These are phyloP conservation scores for Populus euphratica DNA, from an alignment of 345 rosid genomes.

Conservation along the genomic window DNA sequence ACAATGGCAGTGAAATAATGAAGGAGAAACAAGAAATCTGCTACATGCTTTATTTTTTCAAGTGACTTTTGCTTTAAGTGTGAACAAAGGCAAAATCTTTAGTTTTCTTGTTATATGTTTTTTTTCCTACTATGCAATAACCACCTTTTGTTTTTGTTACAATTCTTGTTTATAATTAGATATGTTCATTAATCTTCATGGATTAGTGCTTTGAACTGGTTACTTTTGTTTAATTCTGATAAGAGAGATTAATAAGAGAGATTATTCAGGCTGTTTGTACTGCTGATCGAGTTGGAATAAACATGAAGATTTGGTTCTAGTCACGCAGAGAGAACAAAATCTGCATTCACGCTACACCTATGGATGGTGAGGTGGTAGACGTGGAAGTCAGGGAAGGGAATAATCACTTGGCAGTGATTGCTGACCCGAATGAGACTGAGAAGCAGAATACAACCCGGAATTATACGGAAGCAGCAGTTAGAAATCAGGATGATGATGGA, in stretches of 20 bases:
- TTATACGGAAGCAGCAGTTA: conserved; percentile 20
- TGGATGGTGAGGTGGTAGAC: conserved; percentile 38
- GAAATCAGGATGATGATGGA: conserved; percentile 28
- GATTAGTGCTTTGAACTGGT: no score
- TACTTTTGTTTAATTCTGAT: no score
- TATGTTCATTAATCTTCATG: no score
- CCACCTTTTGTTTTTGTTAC: no score
- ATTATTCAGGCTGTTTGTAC: background rate
- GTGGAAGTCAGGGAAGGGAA: conserved; percentile 25
- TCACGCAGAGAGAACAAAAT: background rate
- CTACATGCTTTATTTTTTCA: background rate
- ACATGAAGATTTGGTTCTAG: conserved; percentile 20
- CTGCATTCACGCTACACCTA: background rate
- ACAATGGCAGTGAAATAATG: background rate
- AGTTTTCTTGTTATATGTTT: background rate
- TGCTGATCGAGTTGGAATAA: conserved; percentile 2
- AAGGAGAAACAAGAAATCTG: background rate
- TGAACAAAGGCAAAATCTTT: background rate
- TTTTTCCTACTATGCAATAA: no score
- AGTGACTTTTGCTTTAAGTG: background rate
- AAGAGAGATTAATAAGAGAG: background rate
- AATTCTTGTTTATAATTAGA: no score
- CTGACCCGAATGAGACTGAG: conserved; percentile 11
- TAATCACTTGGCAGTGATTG: conserved; percentile 6
- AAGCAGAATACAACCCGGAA: conserved; percentile 19